Percentiles rank a stretch among this genome's conserved stretches.
Conservation (phyloP, 352 stramenopile genomes). For the Pythium plurisporium region DNA sequence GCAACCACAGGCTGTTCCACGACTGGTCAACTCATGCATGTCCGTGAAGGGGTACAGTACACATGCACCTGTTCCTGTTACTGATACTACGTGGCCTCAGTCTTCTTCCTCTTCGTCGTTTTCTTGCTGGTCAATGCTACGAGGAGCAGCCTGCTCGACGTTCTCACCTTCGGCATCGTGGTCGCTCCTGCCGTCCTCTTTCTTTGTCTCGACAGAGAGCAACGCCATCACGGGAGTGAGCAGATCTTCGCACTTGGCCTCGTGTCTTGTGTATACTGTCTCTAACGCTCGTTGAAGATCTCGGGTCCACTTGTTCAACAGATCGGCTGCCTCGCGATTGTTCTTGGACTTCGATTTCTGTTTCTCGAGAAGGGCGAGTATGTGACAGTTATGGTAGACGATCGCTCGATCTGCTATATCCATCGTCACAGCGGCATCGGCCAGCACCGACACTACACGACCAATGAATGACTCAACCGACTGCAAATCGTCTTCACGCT, state of each 20-base stretch:
- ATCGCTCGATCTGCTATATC: conserved; percentile 52
- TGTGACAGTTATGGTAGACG: conserved; percentile 61
- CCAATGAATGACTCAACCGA: conserved; percentile 32
- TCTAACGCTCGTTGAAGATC: conserved; percentile 38
- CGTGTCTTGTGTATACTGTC: conserved; percentile 27
- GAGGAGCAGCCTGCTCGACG: no score
- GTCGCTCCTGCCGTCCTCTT: background rate
- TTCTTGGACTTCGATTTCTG: conserved; percentile 17
- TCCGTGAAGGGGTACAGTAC: no score
- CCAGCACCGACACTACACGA: conserved; percentile 40
- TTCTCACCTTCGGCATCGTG: background rate
- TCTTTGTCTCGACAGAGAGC: background rate
- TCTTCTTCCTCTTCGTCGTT: conserved; percentile 7
- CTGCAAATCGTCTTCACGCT: conserved; percentile 29
- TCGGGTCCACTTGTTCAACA: conserved; percentile 34
- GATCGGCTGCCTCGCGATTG: conserved; percentile 18
- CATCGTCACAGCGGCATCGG: conserved; percentile 42
- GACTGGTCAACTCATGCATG: no score
- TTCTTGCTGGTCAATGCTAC: background rate
- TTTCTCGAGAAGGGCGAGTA: conserved; percentile 50
- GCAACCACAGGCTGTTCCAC: no score
- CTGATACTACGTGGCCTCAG: no score
- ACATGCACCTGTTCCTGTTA: no score
- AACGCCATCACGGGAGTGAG: conserved; percentile 30
- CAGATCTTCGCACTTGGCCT: conserved; percentile 49